A percentile compares a stretch with the other conserved stretches of the same genome.
Evolutionary conservation across 805 yeast species (phyloP).

Genomic region (Saturnispora zaruensis): DNA sequence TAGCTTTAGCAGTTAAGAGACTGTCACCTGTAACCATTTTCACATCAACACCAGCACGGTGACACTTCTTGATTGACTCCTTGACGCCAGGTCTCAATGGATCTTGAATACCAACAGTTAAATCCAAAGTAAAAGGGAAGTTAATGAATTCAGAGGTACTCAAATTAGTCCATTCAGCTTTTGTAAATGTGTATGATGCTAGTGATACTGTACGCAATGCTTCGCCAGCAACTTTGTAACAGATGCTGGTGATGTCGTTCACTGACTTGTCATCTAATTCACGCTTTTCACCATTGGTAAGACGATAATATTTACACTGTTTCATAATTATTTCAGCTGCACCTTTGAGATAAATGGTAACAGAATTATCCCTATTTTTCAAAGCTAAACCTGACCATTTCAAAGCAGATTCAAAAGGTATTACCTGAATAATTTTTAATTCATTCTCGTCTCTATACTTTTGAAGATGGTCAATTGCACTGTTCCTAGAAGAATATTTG

Average conservation of each 20-base stretch:
- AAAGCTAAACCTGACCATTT: slow-evolving; percentile 88
- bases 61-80: slow-evolving; percentile 82
- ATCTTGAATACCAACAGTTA: slow-evolving; percentile 88
- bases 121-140: slow-evolving; percentile 44
- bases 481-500: slow-evolving; percentile 39
- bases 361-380: slow-evolving; percentile 33
- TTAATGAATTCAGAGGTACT: slow-evolving; percentile 5
- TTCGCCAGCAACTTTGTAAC: slow-evolving; percentile 52
- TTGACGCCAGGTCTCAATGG: slow-evolving; percentile 86
- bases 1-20: slow-evolving; percentile 82
- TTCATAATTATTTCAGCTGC: slow-evolving; percentile 84
- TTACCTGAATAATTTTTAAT: slow-evolving; percentile 49
- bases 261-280: neutral
- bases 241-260: slow-evolving; percentile 18
- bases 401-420: slow-evolving; percentile 87
- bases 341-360: slow-evolving; percentile 73
- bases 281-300: slow-evolving; percentile 3
- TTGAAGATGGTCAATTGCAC: slow-evolving; percentile 32
- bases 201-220: slow-evolving; percentile 87
- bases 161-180: slow-evolving; percentile 37
- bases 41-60: slow-evolving; percentile 85
- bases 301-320: slow-evolving; percentile 36
- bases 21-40: slow-evolving; percentile 99
- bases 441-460: slow-evolving; percentile 32
- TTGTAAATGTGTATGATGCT: slow-evolving; percentile 63